Percentiles rank a stretch among this genome's conserved stretches.
Conservation (phyloP, 1,284 basidiomycete species). For the Leccinum subspadiceum region DNA sequence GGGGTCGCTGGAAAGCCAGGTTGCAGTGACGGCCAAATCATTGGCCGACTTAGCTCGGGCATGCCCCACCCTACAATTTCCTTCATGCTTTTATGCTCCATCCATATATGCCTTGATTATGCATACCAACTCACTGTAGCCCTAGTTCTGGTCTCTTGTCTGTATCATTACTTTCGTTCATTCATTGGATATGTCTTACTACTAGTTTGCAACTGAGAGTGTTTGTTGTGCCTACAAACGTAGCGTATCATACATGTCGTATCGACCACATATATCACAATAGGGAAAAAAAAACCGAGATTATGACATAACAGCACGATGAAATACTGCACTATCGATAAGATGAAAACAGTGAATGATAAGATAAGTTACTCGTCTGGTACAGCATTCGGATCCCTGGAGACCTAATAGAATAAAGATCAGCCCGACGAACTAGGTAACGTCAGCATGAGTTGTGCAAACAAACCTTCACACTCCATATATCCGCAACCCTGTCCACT, state of each 20-base stretch:
- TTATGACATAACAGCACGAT: slow-evolving; percentile 13
- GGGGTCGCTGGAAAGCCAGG: slow-evolving; percentile 45
- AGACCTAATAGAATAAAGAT: slow-evolving; percentile 48
- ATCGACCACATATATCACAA: background rate
- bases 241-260: background rate
- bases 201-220: background rate
- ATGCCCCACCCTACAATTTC: background rate
- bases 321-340: slow-evolving; percentile 9
- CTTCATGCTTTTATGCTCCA: slow-evolving; percentile 5
- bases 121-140: slow-evolving; percentile 25
- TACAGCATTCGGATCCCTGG: slow-evolving; percentile 65
- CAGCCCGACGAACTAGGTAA: background rate
- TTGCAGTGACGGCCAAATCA: slow-evolving; percentile 17
- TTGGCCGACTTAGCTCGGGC: background rate
- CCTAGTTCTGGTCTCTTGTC: slow-evolving; percentile 12
- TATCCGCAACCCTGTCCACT: slow-evolving; percentile 56
- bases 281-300: background rate
- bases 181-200: slow-evolving; percentile 22
- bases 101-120: slow-evolving; percentile 9
- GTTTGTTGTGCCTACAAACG: too few relatives aligned
- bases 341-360: slow-evolving; percentile 16
- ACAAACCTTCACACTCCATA: slow-evolving; percentile 75
- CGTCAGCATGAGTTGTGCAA: background rate
- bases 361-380: slow-evolving; percentile 34
- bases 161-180: slow-evolving; percentile 25